Evolutionary conservation across 257 asterid genomes (phyloP).

Genomic region (Eustoma russellianum): DNA sequence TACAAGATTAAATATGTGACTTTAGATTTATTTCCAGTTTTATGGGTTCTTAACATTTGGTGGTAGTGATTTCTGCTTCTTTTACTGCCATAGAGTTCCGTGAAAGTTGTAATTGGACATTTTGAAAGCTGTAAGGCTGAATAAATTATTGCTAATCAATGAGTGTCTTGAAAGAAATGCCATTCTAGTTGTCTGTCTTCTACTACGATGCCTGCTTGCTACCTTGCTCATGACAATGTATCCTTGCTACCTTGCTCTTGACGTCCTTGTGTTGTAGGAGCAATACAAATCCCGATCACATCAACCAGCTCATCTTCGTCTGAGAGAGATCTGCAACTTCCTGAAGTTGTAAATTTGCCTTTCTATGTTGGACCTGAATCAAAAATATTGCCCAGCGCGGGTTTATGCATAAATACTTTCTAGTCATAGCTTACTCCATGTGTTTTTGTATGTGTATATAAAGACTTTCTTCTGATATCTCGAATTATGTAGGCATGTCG

Average conservation of each 20-base stretch:
- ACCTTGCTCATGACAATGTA: too few species aligned
- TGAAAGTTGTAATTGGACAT: too few species aligned
- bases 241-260: slow-evolving; percentile 6
- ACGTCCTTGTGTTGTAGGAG: slow-evolving; percentile 44
- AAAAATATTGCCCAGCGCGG: slow-evolving; percentile 92
- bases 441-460: background rate
- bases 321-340: slow-evolving; percentile 58
- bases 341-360: slow-evolving; percentile 66
- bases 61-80: too few species aligned
- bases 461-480: slow-evolving; percentile 1
- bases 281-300: slow-evolving; percentile 90
- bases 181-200: background rate
- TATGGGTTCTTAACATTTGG: too few species aligned
- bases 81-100: too few species aligned
- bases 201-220: background rate
- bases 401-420: slow-evolving; percentile 65
- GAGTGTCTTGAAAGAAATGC: too few species aligned
- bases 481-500: slow-evolving; percentile 39
- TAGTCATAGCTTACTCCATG: background rate
- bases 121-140: too few species aligned
- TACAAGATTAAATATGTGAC: too few species aligned
- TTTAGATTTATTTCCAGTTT: too few species aligned
- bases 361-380: slow-evolving; percentile 80
- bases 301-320: slow-evolving; percentile 85
- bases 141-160: too few species aligned